These are phyloP conservation scores for Colletotrichum costaricense DNA, from an alignment of 2,329 filamentous ascomycete species.

Conservation along the genomic window DNA sequence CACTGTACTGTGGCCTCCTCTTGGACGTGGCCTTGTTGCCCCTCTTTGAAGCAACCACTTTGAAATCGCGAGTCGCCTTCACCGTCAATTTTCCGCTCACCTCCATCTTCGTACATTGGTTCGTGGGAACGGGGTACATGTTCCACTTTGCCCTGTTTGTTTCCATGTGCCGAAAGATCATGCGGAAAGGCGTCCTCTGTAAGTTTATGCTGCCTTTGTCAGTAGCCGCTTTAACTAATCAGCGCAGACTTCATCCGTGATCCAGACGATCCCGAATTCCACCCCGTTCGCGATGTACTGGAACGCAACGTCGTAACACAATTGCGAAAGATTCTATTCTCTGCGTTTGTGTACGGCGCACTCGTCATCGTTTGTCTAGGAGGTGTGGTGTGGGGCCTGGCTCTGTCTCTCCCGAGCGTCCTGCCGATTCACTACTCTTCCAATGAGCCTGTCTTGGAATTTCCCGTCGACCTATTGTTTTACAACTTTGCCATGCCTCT, in stretches of 20 bases:
- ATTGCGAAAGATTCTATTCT: constrained; percentile 95
- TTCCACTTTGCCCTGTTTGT: constrained; percentile 99
- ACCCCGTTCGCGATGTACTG: constrained; percentile 95
- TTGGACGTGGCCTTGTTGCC: constrained; percentile 90
- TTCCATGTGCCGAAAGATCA: constrained; percentile 98
- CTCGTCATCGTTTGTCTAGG: constrained; percentile 93
- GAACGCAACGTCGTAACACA: constrained; percentile 94
- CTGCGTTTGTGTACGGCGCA: constrained; percentile 93
- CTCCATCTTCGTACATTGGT: constrained; percentile 98
- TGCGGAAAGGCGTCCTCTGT: constrained; percentile 94
- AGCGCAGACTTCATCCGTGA: constrained; percentile 90
- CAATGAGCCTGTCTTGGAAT: constrained; percentile 91
- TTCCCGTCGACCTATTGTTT: constrained; percentile 92
- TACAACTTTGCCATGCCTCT: constrained; percentile 97
- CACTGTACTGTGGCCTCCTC: constrained; percentile 92
- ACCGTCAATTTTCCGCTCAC: constrained; percentile 84
- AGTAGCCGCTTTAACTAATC: constrained; percentile 42
- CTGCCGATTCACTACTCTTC: constrained; percentile 95
- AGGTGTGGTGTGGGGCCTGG: constrained; percentile 94
- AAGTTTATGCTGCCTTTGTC: constrained; percentile 50
- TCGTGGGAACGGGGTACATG: constrained; percentile 99
- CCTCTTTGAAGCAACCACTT: constrained; percentile 83
- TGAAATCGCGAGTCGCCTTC: constrained; percentile 82
- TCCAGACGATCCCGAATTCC: constrained; percentile 97
- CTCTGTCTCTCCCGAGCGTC: constrained; percentile 74